Conservation (phyloP, 2,329 filamentous ascomycete genomes). For the Fusarium nelsonii region DNA sequence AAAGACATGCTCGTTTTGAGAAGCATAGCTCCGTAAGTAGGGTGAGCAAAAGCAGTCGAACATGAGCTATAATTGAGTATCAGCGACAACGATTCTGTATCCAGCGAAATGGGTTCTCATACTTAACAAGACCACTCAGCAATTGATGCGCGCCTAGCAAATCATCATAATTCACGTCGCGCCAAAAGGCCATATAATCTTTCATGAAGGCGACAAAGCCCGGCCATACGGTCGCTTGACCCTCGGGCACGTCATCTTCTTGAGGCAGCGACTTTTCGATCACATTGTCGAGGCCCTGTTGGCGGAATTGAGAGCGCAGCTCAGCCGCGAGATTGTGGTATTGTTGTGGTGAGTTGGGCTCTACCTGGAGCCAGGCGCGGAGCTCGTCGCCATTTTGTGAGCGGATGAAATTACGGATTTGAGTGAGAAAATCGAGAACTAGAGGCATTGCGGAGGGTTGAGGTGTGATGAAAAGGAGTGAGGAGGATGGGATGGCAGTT, state of each 20-base stretch:
- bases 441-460: constrained; percentile 65
- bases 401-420: constrained; percentile 69
- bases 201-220: constrained; percentile 83
- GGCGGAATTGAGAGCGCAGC: constrained; percentile 68
- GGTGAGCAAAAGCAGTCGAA: constrained; percentile 83
- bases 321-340: constrained; percentile 78
- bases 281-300: constrained; percentile 69
- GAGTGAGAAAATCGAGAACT: constrained; percentile 74
- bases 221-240: constrained; percentile 76
- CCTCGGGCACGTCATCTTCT: constrained; percentile 72
- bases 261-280: constrained; percentile 74
- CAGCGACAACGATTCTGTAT: constrained; percentile 1
- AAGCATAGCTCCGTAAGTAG: constrained; percentile 82
- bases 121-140: constrained; percentile 81
- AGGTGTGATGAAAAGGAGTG: background rate
- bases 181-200: constrained; percentile 83
- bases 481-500: background rate
- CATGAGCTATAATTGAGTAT: constrained; percentile 70
- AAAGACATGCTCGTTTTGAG: constrained; percentile 86
- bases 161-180: constrained; percentile 83
- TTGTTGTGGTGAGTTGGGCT: constrained; percentile 74
- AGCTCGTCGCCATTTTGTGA: constrained; percentile 74
- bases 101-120: constrained; percentile 53
- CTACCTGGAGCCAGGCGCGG: constrained; percentile 78
- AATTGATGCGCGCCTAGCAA: constrained; percentile 80